Base-by-base conservation (phyloP, 805 yeast genomes). In the Myxozyma kluyveri region DNA sequence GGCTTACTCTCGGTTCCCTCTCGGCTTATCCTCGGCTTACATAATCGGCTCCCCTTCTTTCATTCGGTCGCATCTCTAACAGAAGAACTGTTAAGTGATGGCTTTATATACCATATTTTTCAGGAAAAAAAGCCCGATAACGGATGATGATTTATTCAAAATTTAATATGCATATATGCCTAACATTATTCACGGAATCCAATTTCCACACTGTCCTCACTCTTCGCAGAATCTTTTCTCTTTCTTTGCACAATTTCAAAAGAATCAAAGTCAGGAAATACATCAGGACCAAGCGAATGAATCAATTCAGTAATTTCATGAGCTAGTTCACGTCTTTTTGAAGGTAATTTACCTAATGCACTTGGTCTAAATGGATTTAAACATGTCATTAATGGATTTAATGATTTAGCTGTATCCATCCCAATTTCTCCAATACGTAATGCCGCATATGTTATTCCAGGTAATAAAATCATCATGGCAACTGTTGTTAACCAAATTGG, bases 371-470 rank as follows among this genome's bases (percentile, higher is more conserved):
- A 65, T 10, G 56, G 56, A 26, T 66, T 64, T 40, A 74, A 60
- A 3, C 74, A 70, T 64, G 81, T 73, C 14, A 81, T 85, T 39
- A 91, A 71, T 0, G 98, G 96, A 59, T 89, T 78, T 50, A 91
- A 71, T 2, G 95, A 83, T 65, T 88, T 88, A 67, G 85, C 78
- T 43, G 86, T 76, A 66, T 91, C 98, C 82, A 88, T 77, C 32
- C 99, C 99, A 54, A 83, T 85, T 65, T 93, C 99, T 48, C 99
- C 98, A 52, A 88, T 81, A 24, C 88, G 75, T 60, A 93, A 75
- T 0, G 99, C 96, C n/a, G 95, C 82, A 64, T 87, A 91, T 0
- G 97, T 87, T 14, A 91, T 81, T 26, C 77, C 39, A 10, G 72
- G 88, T 48, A 93, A 83, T 21, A 81, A 69, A n/a, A 82, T 61